Evolutionary conservation across 345 rosid genomes (phyloP), one percentile per base, ranked within the genome.

Genomic region (Bruguiera gymnorhiza): DNA sequence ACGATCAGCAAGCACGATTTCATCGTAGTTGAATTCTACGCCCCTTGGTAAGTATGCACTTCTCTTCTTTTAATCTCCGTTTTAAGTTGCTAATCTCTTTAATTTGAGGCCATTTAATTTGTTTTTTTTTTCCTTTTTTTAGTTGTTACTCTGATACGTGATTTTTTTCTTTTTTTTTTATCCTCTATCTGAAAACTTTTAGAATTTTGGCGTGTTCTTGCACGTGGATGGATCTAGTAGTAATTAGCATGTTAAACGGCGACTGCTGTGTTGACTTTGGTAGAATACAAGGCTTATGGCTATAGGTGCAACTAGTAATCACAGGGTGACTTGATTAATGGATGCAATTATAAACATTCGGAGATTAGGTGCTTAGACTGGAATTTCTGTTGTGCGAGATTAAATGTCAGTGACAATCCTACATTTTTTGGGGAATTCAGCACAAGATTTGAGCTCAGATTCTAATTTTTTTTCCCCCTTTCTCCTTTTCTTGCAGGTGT

Each of bases 1-100:
- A 82, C 85, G 19, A 79, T 95, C 70, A 76, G 65, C 81, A 90
- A 90, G 75, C 92, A 86, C 77, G 85, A 95, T 29, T 87, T 95
- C 83, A 70, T 95, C 80, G 97, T 92, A 77, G 97, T 95, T 37
- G 97, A 95, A 72, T 95, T 95, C 79, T 95, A 95, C 80, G 98
- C 99, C 61, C 98, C 97, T 31, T 95, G 99, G 99, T 95, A 80
- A 43, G 3, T 43, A 52, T 20, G 9, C 48, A 15, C 16, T 58
- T 39, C 37, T 24, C 51, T 19, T 36, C 59, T 3, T 32, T 52
- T 60, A 39, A 26, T 58, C 61, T 62, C 46, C 24, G 2, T 48
- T 63, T n/a, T 5, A 2, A 10, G 13, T 36, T 27, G 5, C 7
- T 13, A 11, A 11, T 8, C 32, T 51, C 11, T 32, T 9, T 55